Evolutionary conservation across 2,329 filamentous ascomycete genomes (phyloP).

Genomic region (Elsinoe batatas): DNA sequence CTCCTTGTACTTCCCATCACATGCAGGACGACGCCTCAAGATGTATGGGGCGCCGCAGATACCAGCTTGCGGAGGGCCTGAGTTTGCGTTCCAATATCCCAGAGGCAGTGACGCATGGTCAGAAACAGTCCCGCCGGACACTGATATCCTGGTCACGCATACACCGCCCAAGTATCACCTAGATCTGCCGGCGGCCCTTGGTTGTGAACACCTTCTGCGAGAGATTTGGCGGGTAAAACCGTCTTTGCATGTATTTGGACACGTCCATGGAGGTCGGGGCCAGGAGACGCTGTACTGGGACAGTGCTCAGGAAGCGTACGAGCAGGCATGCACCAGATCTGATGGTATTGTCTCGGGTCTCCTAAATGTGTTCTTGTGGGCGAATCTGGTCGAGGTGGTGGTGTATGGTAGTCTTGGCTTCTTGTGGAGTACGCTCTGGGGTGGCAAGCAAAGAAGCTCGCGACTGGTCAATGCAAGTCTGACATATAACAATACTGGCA

Average conservation of each 20-base stretch:
- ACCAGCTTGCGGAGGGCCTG: conserved; percentile 59
- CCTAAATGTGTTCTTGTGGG: conserved; percentile 37
- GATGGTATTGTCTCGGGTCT: conserved; percentile 30
- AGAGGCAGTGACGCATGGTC: conserved; percentile 59
- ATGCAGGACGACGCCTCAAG: conserved; percentile 48
- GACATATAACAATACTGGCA: conserved; percentile 39
- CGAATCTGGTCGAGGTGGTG: conserved; percentile 41
- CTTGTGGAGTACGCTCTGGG: conserved; percentile 52
- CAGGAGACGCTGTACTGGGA: conserved; percentile 64
- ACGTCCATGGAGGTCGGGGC: conserved; percentile 70
- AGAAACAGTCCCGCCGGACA: conserved; percentile 57
- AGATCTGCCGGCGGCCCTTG: conserved; percentile 56
- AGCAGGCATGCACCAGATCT: conserved; percentile 46
- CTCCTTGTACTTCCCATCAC: conserved; percentile 48
- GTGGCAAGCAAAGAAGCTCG: conserved; percentile 37
- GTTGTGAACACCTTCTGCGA: conserved; percentile 42
- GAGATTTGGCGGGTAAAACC: conserved; percentile 70
- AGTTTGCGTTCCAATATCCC: conserved; percentile 71
- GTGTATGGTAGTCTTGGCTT: conserved; percentile 46
- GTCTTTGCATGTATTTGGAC: conserved; percentile 71
- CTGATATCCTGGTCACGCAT: conserved; percentile 74
- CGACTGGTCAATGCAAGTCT: conserved; percentile 51
- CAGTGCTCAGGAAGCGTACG: conserved; percentile 60
- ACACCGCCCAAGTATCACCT: conserved; percentile 66
- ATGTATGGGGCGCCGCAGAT: conserved; percentile 78